A percentile compares a stretch with the other conserved stretches of the same genome.
Conservation (phyloP, 179 eudicot species). For the Spergularia azorica region DNA sequence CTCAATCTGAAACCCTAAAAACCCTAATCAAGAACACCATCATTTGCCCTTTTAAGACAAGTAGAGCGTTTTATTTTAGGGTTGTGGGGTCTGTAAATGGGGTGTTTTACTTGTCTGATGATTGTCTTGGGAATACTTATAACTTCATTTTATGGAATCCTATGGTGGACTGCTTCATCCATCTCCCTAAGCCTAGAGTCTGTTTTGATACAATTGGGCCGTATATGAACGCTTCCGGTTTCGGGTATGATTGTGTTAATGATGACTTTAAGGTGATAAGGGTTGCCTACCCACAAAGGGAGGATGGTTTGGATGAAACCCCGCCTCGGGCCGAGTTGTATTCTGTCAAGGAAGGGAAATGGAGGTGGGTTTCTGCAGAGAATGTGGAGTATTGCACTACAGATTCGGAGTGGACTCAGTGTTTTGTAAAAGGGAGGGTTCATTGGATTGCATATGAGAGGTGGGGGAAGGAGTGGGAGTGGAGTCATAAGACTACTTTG, state of each 20-base stretch:
- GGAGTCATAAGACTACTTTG: not conserved
- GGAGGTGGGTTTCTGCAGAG: slow-evolving; percentile 3
- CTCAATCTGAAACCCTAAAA: not conserved
- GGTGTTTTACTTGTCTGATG: slow-evolving; percentile 5
- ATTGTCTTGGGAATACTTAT: not conserved
- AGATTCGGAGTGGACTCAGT: not conserved
- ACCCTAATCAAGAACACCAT: not conserved
- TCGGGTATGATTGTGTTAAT: slow-evolving; percentile 5
- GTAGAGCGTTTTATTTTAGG: not conserved
- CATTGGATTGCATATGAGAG: slow-evolving; percentile 19
- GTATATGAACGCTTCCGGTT: not conserved
- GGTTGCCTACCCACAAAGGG: not conserved
- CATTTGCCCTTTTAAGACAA: not conserved
- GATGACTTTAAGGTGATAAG: slow-evolving; percentile 13
- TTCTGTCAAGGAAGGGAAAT: slow-evolving; percentile 13
- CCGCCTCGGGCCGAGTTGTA: slow-evolving; percentile 2
- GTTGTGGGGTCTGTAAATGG: slow-evolving; percentile 15
- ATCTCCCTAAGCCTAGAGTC: not conserved
- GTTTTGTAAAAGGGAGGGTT: not conserved
- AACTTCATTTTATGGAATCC: slow-evolving; percentile 5
- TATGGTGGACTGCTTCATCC: not conserved
- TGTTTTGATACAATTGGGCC: slow-evolving; percentile 1
- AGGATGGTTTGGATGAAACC: not conserved
- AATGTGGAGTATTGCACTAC: not conserved
- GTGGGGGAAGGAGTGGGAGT: not conserved